Base-by-base conservation (phyloP, 352 stramenopile genomes). In the Pythium guiyangense region DNA sequence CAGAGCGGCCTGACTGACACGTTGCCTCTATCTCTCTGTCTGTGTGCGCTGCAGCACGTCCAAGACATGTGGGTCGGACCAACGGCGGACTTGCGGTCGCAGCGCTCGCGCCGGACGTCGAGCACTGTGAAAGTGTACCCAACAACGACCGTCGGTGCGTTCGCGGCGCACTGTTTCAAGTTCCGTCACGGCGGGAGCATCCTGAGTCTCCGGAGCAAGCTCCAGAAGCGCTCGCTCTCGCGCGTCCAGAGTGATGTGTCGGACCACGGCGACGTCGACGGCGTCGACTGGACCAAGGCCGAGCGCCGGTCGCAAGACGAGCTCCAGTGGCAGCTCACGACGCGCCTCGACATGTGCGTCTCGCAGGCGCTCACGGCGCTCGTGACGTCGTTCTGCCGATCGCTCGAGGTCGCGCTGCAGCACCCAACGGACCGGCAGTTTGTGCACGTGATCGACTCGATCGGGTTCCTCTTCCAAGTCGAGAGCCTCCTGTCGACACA, bases 401-500 rank as follows among this genome's bases (percentile, higher is more conserved):
- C 78, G 50, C 54, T 94, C 51, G 81, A 92, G 52, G 58, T 86
- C 4, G 73, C 85, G 9, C 58, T 95, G 46, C 79, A 92, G 63
- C 68, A 89, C 37, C 71, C 84, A 4, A 71, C 53, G 0, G 68
- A 92, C 51, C 62, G 60, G 3, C 70, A 69, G 18, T 90, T 90
- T 57, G 57, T 94, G 43, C 52, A 78, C 12, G 60, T 86, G 6
- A 73, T 91, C 50, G 71, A 85, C 43, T 75, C 73, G 14, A 78
- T 91, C 29, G 82, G 82, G 4, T 94, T 92, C 59, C 59, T 94
- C 12, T 92, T 90, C 60, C 82, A 94, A 54, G 74, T 98, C 31
- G 94, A 98, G 67, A 96, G 91, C 20, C 59, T 99, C 48, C 63
- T 99, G 20, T 97, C 84, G 52, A 96, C 95, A n/a, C 90, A 97